These are phyloP conservation scores for Salix udensis DNA, from an alignment of 345 rosid genomes.

Conservation along the genomic window DNA sequence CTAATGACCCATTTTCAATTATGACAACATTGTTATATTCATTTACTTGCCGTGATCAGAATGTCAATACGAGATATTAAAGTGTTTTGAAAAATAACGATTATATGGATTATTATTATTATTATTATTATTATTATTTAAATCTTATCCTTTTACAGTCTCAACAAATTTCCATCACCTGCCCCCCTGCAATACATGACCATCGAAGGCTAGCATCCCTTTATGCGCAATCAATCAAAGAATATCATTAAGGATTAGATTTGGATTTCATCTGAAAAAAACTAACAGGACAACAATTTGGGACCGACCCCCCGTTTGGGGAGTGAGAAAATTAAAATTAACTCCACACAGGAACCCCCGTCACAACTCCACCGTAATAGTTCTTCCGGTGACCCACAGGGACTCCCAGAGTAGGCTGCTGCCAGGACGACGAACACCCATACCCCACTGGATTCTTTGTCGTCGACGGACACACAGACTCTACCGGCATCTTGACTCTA, in stretches of 20 bases:
- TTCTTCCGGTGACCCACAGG: background rate
- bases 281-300: background rate
- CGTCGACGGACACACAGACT: background rate
- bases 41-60: too few relatives aligned
- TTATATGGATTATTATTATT: too few relatives aligned
- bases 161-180: too few relatives aligned
- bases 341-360: constrained; percentile 6
- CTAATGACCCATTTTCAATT: too few relatives aligned
- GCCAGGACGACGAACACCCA: background rate
- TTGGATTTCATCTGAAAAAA: background rate
- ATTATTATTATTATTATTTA: too few relatives aligned
- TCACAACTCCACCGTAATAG: background rate
- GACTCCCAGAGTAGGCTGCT: background rate
- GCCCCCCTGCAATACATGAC: too few relatives aligned
- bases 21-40: too few relatives aligned
- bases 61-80: too few relatives aligned
- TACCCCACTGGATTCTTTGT: background rate
- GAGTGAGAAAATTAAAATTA: background rate
- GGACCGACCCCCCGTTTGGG: background rate
- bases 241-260: background rate
- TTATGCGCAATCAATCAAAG: too few relatives aligned
- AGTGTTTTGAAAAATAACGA: too few relatives aligned
- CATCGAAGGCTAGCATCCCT: too few relatives aligned
- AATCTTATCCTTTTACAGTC: too few relatives aligned
- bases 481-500: constrained; percentile 19